phyloP scores from a whole-genome alignment of 441 rosid genomes.

The Eutrema salsugineum region DNA sequence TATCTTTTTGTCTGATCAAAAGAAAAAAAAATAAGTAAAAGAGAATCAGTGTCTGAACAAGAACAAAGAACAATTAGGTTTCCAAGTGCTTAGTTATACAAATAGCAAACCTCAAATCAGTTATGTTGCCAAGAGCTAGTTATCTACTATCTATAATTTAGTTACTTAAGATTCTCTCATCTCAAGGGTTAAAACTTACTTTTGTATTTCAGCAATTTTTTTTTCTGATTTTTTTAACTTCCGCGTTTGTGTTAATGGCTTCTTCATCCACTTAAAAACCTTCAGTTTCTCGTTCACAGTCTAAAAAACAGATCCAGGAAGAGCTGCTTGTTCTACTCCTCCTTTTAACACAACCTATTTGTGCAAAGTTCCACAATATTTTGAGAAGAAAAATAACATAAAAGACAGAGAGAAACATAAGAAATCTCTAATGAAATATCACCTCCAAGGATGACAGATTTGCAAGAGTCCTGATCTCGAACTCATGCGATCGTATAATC shows the following conservation, averaged over 20 bases:
- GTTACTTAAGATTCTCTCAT: background rate
- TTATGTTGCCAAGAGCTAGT: too few relatives aligned
- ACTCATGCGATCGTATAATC: slow-evolving; percentile 36
- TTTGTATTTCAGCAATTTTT: slow-evolving; percentile 55
- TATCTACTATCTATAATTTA: too few relatives aligned
- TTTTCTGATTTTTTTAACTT: slow-evolving; percentile 53
- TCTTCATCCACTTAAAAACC: slow-evolving; percentile 58
- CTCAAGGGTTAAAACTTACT: slow-evolving; percentile 33
- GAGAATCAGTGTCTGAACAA: background rate
- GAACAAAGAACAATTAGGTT: background rate
- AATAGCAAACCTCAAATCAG: too few relatives aligned
- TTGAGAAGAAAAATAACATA: too few relatives aligned
- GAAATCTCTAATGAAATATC: background rate
- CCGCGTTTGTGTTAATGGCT: slow-evolving; percentile 44
- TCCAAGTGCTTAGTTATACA: too few relatives aligned
- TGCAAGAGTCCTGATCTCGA: slow-evolving; percentile 60
- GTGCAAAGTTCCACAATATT: background rate
- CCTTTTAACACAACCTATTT: slow-evolving; percentile 54
- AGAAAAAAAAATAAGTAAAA: too few relatives aligned
- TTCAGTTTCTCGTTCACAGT: slow-evolving; percentile 61
- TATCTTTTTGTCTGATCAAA: slow-evolving; percentile 55
- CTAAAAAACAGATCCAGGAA: slow-evolving; percentile 56
- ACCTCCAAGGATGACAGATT: slow-evolving; percentile 59
- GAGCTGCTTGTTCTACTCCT: slow-evolving; percentile 45
- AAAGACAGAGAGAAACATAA: background rate